Evolutionary conservation across 1,284 basidiomycete genomes (phyloP).

Genomic region (Austropuccinia psidii): DNA sequence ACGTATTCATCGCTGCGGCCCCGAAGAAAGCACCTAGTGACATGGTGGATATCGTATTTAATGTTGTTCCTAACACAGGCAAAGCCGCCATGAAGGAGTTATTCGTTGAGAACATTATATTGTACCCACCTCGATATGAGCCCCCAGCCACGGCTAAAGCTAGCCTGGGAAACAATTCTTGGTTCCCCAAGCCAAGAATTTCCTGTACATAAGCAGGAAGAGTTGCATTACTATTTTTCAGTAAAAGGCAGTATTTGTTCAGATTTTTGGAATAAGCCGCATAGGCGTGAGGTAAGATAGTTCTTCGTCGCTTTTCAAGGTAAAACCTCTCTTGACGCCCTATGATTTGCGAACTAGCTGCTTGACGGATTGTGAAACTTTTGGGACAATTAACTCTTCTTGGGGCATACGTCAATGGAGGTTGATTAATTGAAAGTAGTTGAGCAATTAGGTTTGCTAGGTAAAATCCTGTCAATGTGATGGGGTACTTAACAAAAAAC

Average conservation of each 20-base stretch:
- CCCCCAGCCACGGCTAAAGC: slow-evolving; percentile 28
- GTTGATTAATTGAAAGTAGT: too few relatives aligned
- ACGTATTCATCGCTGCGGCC: slow-evolving; percentile 26
- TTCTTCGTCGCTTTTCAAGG: neutral
- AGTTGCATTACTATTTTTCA: neutral
- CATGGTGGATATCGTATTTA: neutral
- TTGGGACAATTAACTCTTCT: slow-evolving; percentile 7
- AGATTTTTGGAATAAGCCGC: slow-evolving; percentile 15
- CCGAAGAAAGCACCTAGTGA: slow-evolving; percentile 22
- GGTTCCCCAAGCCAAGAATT: slow-evolving; percentile 17
- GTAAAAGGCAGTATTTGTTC: neutral
- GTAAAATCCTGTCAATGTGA: too few relatives aligned
- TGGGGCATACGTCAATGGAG: slow-evolving; percentile 23
- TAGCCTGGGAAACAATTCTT: slow-evolving; percentile 6
- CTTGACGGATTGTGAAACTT: slow-evolving; percentile 10
- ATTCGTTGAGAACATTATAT: neutral
- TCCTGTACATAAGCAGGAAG: slow-evolving; percentile 20
- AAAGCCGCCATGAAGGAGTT: neutral
- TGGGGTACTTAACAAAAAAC: too few relatives aligned
- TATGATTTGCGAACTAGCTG: neutral
- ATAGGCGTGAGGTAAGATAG: slow-evolving; percentile 14
- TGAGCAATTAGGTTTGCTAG: too few relatives aligned
- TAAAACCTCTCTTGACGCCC: slow-evolving; percentile 2
- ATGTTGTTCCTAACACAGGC: neutral
- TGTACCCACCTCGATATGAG: slow-evolving; percentile 20